phyloP scores from a whole-genome alignment of 495 filamentous ascomycete species.

The Pseudomonodictys pantanalensis region DNA sequence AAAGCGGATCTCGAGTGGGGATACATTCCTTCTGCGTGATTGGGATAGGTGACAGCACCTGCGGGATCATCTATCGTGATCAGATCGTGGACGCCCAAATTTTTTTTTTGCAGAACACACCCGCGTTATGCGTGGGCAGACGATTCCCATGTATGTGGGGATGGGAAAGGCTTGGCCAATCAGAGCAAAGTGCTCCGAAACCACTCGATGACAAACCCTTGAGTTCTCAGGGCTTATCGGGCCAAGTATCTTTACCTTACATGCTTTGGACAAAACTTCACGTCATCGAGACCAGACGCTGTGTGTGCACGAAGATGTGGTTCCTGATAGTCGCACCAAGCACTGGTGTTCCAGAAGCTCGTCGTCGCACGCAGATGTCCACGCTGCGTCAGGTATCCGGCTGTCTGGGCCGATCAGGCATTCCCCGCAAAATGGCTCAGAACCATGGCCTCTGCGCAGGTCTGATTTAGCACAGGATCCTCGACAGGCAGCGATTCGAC shows the following conservation, averaged over 20 bases:
- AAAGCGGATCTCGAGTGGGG: too few species aligned
- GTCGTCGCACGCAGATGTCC: background rate
- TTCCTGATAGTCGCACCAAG: background rate
- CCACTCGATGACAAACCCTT: background rate
- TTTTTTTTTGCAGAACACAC: too few species aligned
- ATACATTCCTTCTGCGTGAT: too few species aligned
- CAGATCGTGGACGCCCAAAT: too few species aligned
- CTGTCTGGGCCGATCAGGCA: background rate
- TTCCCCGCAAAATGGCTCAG: slow-evolving; percentile 11
- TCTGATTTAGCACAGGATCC: background rate
- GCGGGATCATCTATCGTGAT: too few species aligned
- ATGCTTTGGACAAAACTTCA: too few species aligned
- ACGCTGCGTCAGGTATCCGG: background rate
- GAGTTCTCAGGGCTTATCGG: too few species aligned
- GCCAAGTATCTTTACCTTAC: too few species aligned
- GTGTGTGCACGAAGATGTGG: too few species aligned
- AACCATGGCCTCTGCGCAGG: slow-evolving; percentile 23
- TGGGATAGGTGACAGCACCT: too few species aligned
- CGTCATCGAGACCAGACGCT: too few species aligned
- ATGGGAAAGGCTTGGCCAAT: background rate
- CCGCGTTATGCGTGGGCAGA: background rate
- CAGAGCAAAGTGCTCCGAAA: background rate
- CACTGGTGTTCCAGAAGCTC: background rate
- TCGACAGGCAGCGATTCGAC: background rate
- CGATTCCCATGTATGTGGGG: background rate